These are phyloP conservation scores for Trichomonas vaginalis DNA, from an alignment of 208 protist species.

Conservation along the genomic window DNA sequence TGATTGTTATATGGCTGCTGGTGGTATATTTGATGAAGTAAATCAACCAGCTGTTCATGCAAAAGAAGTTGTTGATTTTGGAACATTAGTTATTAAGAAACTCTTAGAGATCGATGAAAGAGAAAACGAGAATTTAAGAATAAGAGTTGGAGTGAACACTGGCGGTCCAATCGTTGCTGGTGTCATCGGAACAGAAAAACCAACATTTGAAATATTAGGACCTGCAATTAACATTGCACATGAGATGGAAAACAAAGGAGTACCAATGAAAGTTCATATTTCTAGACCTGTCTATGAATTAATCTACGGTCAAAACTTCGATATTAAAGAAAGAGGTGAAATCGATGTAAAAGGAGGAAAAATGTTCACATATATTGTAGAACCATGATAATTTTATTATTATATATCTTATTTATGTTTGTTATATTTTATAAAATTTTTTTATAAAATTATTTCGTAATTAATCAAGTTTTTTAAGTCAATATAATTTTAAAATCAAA, in stretches of 20 bases:
- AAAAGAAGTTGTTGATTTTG: background rate
- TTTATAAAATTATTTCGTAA: too few relatives aligned
- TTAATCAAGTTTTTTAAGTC: too few relatives aligned
- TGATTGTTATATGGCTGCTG: slow-evolving; percentile 10
- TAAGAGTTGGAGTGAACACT: background rate
- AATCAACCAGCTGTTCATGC: background rate
- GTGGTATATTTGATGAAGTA: background rate
- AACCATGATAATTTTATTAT: too few relatives aligned
- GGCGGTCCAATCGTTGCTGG: background rate
- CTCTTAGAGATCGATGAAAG: background rate
- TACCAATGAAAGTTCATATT: background rate
- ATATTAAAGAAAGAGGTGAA: background rate
- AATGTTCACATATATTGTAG: background rate
- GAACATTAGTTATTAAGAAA: background rate
- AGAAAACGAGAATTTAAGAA: background rate
- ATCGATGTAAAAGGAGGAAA: background rate
- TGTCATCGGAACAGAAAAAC: background rate
- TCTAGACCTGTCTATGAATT: background rate
- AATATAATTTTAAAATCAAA: too few relatives aligned
- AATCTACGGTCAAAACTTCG: background rate
- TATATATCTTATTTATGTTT: too few relatives aligned
- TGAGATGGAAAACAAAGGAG: background rate
- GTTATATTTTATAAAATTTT: too few relatives aligned
- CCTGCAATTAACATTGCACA: background rate
- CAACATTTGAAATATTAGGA: background rate